A percentile compares a stretch with the other conserved stretches of the same genome.
Evolutionary conservation across 2,329 filamentous ascomycete species (phyloP).

Genomic region (Aspergillus tubingensis): DNA sequence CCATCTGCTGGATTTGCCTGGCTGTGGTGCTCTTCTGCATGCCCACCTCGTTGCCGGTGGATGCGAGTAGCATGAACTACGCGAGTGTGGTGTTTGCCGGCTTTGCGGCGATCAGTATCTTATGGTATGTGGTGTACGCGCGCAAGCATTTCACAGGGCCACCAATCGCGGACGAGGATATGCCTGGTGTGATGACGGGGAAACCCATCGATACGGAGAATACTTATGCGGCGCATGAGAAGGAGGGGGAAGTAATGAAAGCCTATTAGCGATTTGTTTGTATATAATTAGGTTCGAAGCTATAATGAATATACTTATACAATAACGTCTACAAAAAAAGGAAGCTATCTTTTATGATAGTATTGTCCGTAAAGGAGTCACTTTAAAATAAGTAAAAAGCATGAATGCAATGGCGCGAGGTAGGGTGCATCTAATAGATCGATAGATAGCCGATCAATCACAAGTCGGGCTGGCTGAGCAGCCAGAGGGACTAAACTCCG

Average conservation of each 20-base stretch:
- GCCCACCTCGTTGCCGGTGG: slow-evolving; percentile 64
- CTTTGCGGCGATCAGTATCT: slow-evolving; percentile 60
- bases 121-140: slow-evolving; percentile 66
- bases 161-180: slow-evolving; percentile 35
- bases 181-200: slow-evolving; percentile 35
- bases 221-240: slow-evolving; percentile 21
- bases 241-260: slow-evolving; percentile 9
- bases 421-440: not conserved
- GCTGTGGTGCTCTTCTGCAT: slow-evolving; percentile 75
- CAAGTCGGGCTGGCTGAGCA: too few relatives aligned
- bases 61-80: slow-evolving; percentile 64
- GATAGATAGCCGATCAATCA: not conserved
- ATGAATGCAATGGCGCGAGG: too few relatives aligned
- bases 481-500: not conserved
- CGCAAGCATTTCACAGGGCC: slow-evolving; percentile 66
- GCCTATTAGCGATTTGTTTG: not conserved
- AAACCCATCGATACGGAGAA: slow-evolving; percentile 38
- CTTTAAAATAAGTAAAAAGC: too few relatives aligned
- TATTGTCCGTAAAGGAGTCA: too few relatives aligned
- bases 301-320: not conserved
- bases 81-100: slow-evolving; percentile 66
- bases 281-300: not conserved
- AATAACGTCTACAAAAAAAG: too few relatives aligned
- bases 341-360: too few relatives aligned
- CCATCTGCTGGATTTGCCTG: slow-evolving; percentile 70